Evolutionary conservation across 2,329 filamentous ascomycete species (phyloP).

Genomic region (Apiospora hydei): DNA sequence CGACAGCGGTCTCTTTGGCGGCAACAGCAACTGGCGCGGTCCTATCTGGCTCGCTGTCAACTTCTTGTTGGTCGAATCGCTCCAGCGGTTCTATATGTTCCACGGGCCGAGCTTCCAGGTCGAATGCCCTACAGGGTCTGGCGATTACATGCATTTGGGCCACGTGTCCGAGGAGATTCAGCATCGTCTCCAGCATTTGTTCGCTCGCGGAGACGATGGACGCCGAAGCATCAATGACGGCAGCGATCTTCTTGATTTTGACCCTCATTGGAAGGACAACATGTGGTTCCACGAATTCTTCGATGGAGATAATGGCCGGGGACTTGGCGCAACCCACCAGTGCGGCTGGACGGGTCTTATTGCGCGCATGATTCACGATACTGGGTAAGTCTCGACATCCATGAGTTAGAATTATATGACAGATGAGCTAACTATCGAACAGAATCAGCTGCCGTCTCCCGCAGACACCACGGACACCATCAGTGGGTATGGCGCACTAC

Average conservation of each 20-base stretch:
- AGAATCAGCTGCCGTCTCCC: constrained; percentile 90
- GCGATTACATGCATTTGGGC: constrained; percentile 93
- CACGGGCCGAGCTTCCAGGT: constrained; percentile 89
- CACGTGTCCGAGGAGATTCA: constrained; percentile 95
- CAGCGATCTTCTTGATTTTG: constrained; percentile 86
- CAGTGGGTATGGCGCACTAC: constrained; percentile 86
- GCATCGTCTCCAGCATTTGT: constrained; percentile 91
- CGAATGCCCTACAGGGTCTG: constrained; percentile 92
- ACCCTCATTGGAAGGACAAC: constrained; percentile 91
- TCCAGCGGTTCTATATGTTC: constrained; percentile 96
- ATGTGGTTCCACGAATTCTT: constrained; percentile 99
- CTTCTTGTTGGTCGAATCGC: constrained; percentile 89
- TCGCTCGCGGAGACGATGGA: constrained; percentile 83
- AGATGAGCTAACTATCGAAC: constrained; percentile 48
- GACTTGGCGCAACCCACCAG: constrained; percentile 91
- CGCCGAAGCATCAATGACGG: constrained; percentile 88
- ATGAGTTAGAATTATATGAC: background rate
- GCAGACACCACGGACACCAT: constrained; percentile 89
- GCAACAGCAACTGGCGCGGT: constrained; percentile 97
- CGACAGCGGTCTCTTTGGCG: constrained; percentile 92
- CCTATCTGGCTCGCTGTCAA: constrained; percentile 98
- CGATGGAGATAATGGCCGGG: constrained; percentile 88
- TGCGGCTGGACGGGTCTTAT: constrained; percentile 97
- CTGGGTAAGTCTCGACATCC: constrained; percentile 70
- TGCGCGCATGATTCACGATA: constrained; percentile 97